Evolutionary conservation across 139 green algal genomes (phyloP), one percentile per base, ranked within the genome.

Genomic region (Picochlorum costavermella): DNA sequence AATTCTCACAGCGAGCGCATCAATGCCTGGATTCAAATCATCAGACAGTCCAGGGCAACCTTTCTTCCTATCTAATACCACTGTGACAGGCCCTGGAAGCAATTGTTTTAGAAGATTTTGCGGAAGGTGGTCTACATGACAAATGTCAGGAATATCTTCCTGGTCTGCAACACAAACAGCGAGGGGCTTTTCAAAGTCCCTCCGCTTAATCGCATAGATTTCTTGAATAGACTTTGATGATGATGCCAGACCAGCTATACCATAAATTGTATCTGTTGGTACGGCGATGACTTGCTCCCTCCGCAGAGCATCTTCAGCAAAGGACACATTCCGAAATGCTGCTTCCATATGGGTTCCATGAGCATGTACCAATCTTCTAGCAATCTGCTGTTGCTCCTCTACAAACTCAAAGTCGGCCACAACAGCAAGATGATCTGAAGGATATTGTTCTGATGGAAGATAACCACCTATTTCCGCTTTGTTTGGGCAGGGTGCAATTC

Each of bases 391-490:
- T 33, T 45, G 29, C 56, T 57, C 6, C 16, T 56, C 29, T 36
- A 12, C 31, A 45, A 25, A 12, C 23, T 23, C 23, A 56, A 51
- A 51, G 26, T 66, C 60, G 10, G 29, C 16, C 1, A 76, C 68
- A 6, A 86, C 86, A 25, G 88, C 76, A 13, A 96, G 64, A 74
- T 96, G 89, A 70, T 96, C 89, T 0, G 88, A 95, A 0, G 89
- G 85, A 69, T 88, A 92, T 31, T 46, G 40, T 10, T 61, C n/a
- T n/a, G 66, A 83, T 44, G 87, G 88, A 5, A 95, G 75, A 74
- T 82, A 92, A 50, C 71, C 65, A 10, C 62, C 72, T 17, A 93
- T 63, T 48, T 84, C 64, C 30, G 72, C 44, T 40, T 73, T 56
- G 2, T 31, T 57, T 5, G 88, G 88, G 20, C 84, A 60, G 6